phyloP scores from a whole-genome alignment of 441 rosid species.

The Lepidium campestre region DNA sequence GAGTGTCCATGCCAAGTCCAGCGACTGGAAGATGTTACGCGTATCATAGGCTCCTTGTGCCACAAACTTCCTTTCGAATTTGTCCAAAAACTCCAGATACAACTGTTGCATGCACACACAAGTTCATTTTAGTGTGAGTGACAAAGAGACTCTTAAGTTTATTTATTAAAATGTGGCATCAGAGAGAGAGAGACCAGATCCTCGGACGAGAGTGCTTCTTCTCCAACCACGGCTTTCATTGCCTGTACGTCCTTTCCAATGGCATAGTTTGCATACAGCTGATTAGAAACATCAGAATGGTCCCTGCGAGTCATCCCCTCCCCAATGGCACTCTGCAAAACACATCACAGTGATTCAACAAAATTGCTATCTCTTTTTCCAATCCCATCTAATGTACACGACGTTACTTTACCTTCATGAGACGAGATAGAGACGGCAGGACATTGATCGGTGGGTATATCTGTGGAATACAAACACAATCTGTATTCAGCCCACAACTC shows the following conservation, averaged over 20 bases:
- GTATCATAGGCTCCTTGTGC: constrained; percentile 93
- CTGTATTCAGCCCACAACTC: too few species aligned
- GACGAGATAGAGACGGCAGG: constrained; percentile 86
- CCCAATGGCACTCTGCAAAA: constrained; percentile 97
- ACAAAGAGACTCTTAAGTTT: too few species aligned
- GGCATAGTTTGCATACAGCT: constrained; percentile 95
- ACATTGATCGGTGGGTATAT: constrained; percentile 96
- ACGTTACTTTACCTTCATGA: constrained; percentile 96
- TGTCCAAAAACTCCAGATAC: constrained; percentile 86
- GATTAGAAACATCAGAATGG: constrained; percentile 92
- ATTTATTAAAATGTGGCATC: too few species aligned
- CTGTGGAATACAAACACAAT: constrained; percentile 51
- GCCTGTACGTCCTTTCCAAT: constrained; percentile 98
- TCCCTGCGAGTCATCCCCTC: constrained; percentile 98
- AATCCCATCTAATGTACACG: too few species aligned
- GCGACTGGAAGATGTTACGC: constrained; percentile 87
- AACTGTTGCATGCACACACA: too few species aligned
- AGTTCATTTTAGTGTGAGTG: too few species aligned
- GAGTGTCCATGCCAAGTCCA: constrained; percentile 92
- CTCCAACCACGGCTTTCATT: constrained; percentile 99
- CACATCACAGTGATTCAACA: too few species aligned
- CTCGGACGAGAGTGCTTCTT: constrained; percentile 97
- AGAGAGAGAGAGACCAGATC: constrained; percentile 82
- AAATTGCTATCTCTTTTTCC: too few species aligned
- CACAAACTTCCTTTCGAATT: constrained; percentile 93